Base-by-base conservation (phyloP, 1,139 yeast species). In the Hanseniaspora gamundiae region DNA sequence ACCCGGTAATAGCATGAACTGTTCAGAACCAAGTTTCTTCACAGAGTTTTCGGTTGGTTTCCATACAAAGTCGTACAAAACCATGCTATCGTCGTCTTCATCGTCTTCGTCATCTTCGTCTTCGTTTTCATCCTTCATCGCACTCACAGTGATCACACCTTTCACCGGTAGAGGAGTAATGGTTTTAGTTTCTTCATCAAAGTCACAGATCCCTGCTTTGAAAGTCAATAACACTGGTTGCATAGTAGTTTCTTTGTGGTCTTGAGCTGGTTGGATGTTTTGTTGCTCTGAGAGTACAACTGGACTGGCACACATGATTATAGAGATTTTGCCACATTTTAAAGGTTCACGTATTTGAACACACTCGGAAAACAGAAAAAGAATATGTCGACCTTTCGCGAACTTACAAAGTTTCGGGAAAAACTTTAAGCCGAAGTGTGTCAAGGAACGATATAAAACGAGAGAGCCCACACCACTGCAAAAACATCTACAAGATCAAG, bases 191-290 rank as follows among this genome's bases (percentile, higher is more conserved):
- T 72, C 77, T 52, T 79, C 86, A 56, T 86, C 77, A 60, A 74
- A 83, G 29, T 72, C 73, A 17, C 87, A 94, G 58, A 76, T 74
- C 28, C 97, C 97, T 19, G 97, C 97, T 59, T 85, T 81, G 66
- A 88, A 83, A 50, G 70, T 74, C 46, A 76, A n/a, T 30, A 30
- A n/a, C 17, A 14, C 17, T 29, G 14, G 17, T 14, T n/a, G 33
- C 33, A 29, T 33, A 14, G 10, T 33, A 5, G 13, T 33, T 33
- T 33, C 16, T 16, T 33, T 33, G 5, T 33, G 13, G 10, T 33
- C 16, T 29, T 6, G 26, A 9, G 26, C 9, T 24, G 6, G 26
- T 24, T 24, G 6, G 26, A 24, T 24, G 26, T 24, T 24, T 7
- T 24, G 8, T 9, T 24, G 26, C n/a, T n/a, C n/a, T n/a, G n/a